Evolutionary conservation across 2,329 filamentous ascomycete genomes (phyloP), one percentile per base, ranked within the genome.

Genomic region (Aureobasidium sp.): DNA sequence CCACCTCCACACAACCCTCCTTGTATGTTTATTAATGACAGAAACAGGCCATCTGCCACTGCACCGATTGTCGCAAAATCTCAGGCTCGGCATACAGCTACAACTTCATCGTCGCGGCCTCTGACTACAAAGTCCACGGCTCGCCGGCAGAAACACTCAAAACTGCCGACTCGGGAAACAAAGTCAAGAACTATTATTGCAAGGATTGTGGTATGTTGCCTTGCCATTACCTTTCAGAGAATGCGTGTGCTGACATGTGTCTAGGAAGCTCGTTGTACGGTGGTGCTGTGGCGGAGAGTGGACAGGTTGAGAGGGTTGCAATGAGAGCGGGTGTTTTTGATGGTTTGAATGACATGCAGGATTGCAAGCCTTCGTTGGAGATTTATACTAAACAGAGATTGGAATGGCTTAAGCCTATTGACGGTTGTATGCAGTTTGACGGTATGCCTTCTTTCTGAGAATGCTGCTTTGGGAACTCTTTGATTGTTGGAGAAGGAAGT

Each of bases 111-210:
- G 74, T 79, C 29, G 70, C 74, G 0, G 72, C 69, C 4, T 68
- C 74, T 5, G 71, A 69, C 29, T 80, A 83, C 71, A 76, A 77
- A 63, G 55, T 82, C 41, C 71, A 68, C 5, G 83, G 83, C 30
- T 76, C 70, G 2, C 77, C 81, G 11, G 85, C 84, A 71, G 69
- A 72, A 21, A 75, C 78, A 67, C 69, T 75, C 59, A 80, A 78
- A 67, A 77, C 64, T 16, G 80, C 78, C 29, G 81, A 83, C 66
- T 76, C 74, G 15, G 83, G 83, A 29, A 81, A 81, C 42, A 70
- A 71, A 4, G 77, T 86, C 65, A 82, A 77, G 4, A 80, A 78
- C 58, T 72, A 79, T 71, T 86, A 86, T 74, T 86, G 84, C 67
- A 76, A 75, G 27, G 79, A 84, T 64, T 86, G 83, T 66, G 84